Percentiles rank a stretch among this genome's conserved stretches.
Evolutionary conservation across 306 rosid species (phyloP).

Genomic region (Rubus parviflorus): DNA sequence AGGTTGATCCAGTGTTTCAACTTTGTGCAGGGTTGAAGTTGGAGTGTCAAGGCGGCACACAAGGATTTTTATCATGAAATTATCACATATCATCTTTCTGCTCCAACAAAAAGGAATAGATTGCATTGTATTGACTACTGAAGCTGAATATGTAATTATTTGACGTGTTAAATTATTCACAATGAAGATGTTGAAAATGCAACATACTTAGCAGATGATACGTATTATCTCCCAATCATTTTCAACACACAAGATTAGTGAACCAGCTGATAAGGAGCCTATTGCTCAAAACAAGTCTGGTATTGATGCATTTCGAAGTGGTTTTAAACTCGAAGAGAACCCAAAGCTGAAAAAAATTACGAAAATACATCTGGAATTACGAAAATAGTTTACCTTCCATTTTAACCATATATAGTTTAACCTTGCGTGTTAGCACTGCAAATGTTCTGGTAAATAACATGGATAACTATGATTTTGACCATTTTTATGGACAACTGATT

Average conservation of each 20-base stretch:
- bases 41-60: constrained; percentile 25
- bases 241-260: no score
- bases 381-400: no score
- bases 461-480: not conserved
- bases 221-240: no score
- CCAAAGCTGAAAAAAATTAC: no score
- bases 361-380: no score
- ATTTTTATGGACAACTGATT: not conserved
- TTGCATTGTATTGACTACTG: not conserved
- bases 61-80: constrained; percentile 1
- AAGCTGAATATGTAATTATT: not conserved
- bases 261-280: no score
- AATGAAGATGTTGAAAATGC: not conserved
- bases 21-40: constrained; percentile 38
- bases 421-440: no score
- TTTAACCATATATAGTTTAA: no score
- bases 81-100: not conserved
- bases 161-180: not conserved
- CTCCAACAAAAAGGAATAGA: not conserved
- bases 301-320: no score
- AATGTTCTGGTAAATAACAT: not conserved
- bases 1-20: not conserved
- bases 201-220: no score
- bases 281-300: no score
- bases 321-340: no score